phyloP scores from a whole-genome alignment of 768 basidiomycete genomes.

The Macrolepiota albuminosa region DNA sequence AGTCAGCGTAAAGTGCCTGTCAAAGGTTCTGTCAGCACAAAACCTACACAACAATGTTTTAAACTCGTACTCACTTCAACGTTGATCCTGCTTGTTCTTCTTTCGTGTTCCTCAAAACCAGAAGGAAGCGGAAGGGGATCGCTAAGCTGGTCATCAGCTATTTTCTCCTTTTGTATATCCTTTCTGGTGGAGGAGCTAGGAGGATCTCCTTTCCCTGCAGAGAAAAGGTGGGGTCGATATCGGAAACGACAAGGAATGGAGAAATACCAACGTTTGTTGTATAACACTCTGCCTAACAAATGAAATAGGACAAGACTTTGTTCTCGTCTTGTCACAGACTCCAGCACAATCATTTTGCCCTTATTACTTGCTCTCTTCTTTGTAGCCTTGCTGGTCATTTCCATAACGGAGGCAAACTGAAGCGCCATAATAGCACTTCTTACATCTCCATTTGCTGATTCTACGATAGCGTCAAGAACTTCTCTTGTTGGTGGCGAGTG shows the following conservation, averaged over 20 bases:
- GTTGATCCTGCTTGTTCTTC: slow-evolving; percentile 70
- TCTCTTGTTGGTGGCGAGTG: slow-evolving; percentile 52
- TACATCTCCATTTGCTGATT: slow-evolving; percentile 86
- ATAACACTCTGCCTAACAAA: slow-evolving; percentile 87
- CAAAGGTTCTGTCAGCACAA: neutral
- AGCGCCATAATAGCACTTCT: slow-evolving; percentile 90
- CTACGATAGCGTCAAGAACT: slow-evolving; percentile 69
- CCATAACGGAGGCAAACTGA: slow-evolving; percentile 71
- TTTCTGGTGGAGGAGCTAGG: slow-evolving; percentile 51
- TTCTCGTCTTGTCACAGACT: slow-evolving; percentile 78
- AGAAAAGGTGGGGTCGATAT: slow-evolving; percentile 3
- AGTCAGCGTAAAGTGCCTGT: slow-evolving; percentile 61
- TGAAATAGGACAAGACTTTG: slow-evolving; percentile 88
- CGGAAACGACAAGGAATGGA: neutral
- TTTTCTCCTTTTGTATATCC: slow-evolving; percentile 58
- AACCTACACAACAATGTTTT: neutral
- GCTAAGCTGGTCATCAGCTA: slow-evolving; percentile 47
- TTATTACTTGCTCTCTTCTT: slow-evolving; percentile 29
- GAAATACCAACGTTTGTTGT: slow-evolving; percentile 83
- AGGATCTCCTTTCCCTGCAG: slow-evolving; percentile 71
- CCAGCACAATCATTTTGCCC: slow-evolving; percentile 41
- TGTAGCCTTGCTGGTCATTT: slow-evolving; percentile 25
- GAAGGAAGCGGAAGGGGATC: slow-evolving; percentile 54
- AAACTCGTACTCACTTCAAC: slow-evolving; percentile 49
- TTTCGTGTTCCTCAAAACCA: slow-evolving; percentile 55